Evolutionary conservation across 257 asterid species (phyloP).

Genomic region (Solanum lycopersicoides): DNA sequence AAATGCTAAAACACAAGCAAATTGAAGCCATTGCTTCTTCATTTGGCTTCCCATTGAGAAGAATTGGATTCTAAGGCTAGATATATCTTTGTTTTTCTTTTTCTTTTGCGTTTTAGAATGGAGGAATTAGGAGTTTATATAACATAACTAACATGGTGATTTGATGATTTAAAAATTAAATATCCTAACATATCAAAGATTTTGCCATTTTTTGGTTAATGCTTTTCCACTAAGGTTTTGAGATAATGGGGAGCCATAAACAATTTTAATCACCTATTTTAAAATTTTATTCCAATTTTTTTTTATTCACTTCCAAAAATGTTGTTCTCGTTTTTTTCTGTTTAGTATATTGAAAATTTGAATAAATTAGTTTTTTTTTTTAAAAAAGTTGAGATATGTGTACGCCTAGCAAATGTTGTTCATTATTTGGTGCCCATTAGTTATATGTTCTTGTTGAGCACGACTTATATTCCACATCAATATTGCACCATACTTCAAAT

Average conservation of each 20-base stretch:
- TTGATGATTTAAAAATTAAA: background rate
- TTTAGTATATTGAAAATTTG: background rate
- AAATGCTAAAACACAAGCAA: background rate
- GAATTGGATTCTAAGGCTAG: background rate
- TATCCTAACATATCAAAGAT: background rate
- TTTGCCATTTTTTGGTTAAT: background rate
- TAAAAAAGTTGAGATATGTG: background rate
- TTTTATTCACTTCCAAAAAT: background rate
- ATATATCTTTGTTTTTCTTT: too few species aligned
- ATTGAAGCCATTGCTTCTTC: background rate
- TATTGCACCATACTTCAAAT: background rate
- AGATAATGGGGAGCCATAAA: background rate
- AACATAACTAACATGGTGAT: background rate
- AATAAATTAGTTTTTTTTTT: background rate
- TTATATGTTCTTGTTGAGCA: background rate
- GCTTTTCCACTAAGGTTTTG: background rate
- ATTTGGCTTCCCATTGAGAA: background rate
- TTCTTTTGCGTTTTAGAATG: background rate
- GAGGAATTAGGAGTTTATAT: background rate
- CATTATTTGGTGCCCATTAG: background rate
- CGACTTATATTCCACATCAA: background rate
- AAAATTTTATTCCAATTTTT: background rate
- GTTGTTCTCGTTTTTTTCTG: background rate
- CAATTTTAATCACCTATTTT: too few species aligned
- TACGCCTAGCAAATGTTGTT: background rate